phyloP scores from a whole-genome alignment of 202 grass and related monocot genomes.

The Bolboschoenoplectus hybrid region DNA sequence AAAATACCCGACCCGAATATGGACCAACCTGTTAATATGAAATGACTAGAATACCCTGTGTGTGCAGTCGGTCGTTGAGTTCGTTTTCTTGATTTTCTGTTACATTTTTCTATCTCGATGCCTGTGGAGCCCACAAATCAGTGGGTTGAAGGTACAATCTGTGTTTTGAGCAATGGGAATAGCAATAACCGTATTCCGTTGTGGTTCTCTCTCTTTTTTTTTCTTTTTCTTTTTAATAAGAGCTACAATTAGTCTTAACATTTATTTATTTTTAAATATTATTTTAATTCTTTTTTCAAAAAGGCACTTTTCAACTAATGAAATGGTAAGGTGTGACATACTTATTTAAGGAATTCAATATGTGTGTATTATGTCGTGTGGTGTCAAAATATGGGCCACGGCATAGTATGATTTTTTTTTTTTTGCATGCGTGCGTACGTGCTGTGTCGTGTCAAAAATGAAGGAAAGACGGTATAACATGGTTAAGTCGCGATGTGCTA shows the following conservation, averaged over 20 bases:
- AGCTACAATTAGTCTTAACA: too few species aligned
- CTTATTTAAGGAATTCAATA: too few species aligned
- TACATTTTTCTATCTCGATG: neutral
- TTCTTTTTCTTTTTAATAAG: too few species aligned
- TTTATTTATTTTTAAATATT: too few species aligned
- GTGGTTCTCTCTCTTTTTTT: too few species aligned
- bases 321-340: neutral
- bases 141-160: neutral
- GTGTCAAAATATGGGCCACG: too few species aligned
- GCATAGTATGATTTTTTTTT: too few species aligned
- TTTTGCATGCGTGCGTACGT: too few species aligned
- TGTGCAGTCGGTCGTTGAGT: neutral
- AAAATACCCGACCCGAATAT: slow-evolving; percentile 27
- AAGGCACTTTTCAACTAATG: neutral
- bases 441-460: too few species aligned
- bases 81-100: neutral
- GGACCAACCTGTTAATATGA: neutral
- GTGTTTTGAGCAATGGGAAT: neutral
- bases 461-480: too few species aligned
- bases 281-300: neutral
- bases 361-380: too few species aligned
- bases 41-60: neutral
- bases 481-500: too few species aligned
- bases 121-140: neutral
- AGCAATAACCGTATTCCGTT: neutral